Conservation (phyloP, 805 yeast genomes). For the Metschnikowia kunwiensis region DNA sequence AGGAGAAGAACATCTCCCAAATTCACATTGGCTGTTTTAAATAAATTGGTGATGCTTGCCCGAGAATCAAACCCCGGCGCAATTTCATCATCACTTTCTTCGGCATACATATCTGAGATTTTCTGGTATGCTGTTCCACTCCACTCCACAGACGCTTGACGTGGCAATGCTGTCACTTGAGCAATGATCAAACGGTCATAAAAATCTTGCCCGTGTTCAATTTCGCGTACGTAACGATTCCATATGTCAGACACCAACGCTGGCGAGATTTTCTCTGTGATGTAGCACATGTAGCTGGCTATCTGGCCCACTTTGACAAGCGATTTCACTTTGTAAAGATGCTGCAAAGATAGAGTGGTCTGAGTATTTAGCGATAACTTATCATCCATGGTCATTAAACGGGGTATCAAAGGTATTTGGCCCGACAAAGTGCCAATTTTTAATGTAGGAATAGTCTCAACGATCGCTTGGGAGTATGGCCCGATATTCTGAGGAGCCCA, state of each 20-base stretch:
- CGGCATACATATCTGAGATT: constrained; percentile 34
- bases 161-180: constrained; percentile 58
- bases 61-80: not conserved
- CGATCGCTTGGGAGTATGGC: constrained; percentile 86
- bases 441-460: constrained; percentile 38
- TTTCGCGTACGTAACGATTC: constrained; percentile 35
- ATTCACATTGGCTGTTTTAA: constrained; percentile 2
- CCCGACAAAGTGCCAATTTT: constrained; percentile 71
- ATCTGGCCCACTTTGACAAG: constrained; percentile 48
- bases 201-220: constrained; percentile 19
- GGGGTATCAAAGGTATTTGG: constrained; percentile 83
- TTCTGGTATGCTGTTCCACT: constrained; percentile 55
- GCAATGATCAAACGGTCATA: constrained; percentile 45
- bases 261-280: constrained; percentile 35
- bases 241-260: constrained; percentile 40
- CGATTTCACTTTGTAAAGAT: constrained; percentile 59
- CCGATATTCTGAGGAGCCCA: constrained; percentile 99
- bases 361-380: constrained; percentile 23
- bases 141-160: constrained; percentile 70
- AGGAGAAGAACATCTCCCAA: constrained; percentile 8
- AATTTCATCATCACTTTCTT: constrained; percentile 26
- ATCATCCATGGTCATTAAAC: constrained; percentile 51
- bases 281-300: constrained; percentile 53
- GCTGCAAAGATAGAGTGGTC: constrained; percentile 65
- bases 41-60: constrained; percentile 1